Conservation (phyloP, 108 stramenopile species). For the Poteriospumella lacustris region DNA sequence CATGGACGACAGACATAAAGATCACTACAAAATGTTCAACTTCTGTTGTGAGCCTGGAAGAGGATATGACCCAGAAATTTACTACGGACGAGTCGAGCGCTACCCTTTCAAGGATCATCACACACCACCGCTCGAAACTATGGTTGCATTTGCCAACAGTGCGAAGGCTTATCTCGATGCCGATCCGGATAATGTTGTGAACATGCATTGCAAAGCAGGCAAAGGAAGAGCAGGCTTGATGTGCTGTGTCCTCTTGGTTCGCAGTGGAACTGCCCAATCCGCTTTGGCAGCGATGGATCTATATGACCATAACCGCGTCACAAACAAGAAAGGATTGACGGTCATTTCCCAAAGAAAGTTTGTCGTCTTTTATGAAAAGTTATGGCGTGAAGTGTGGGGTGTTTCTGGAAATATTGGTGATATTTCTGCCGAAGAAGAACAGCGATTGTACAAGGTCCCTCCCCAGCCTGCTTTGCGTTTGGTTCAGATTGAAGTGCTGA, state of each 20-base stretch:
- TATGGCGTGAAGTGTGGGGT: slow-evolving; percentile 5
- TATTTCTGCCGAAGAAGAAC: neutral
- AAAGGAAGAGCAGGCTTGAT: slow-evolving; percentile 61
- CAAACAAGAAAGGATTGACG: slow-evolving; percentile 19
- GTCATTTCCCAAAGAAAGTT: slow-evolving; percentile 20
- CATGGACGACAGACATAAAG: slow-evolving; percentile 39
- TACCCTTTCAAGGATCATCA: slow-evolving; percentile 61
- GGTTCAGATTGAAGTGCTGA: neutral
- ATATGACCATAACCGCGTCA: neutral
- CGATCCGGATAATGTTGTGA: slow-evolving; percentile 48
- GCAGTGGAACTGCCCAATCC: neutral
- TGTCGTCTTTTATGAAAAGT: slow-evolving; percentile 19
- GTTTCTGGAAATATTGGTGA: slow-evolving; percentile 22
- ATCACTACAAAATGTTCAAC: slow-evolving; percentile 52
- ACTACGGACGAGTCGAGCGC: slow-evolving; percentile 32
- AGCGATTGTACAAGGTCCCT: neutral
- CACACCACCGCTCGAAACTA: slow-evolving; percentile 52
- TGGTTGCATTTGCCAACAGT: slow-evolving; percentile 48
- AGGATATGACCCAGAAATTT: slow-evolving; percentile 41
- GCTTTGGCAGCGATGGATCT: slow-evolving; percentile 12
- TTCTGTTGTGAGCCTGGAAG: slow-evolving; percentile 51
- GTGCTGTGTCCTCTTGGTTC: slow-evolving; percentile 26
- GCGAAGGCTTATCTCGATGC: slow-evolving; percentile 48
- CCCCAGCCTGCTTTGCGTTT: neutral
- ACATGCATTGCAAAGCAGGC: slow-evolving; percentile 65